A percentile compares a stretch with the other conserved stretches of the same genome.
Conservation (phyloP, 768 basidiomycete genomes). For the Pleurotus djamor region DNA sequence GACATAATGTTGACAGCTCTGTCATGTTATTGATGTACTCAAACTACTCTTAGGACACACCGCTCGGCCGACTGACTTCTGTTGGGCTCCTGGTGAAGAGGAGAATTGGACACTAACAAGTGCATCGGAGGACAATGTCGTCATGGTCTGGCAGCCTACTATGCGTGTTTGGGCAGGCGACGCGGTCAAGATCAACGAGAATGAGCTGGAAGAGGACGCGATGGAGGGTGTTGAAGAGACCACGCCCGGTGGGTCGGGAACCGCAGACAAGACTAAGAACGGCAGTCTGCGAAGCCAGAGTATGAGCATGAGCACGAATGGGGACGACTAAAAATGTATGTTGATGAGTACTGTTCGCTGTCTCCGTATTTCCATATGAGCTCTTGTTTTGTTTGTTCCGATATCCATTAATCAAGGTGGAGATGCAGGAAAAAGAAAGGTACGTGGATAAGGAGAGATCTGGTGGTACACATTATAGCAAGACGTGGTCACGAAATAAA, state of each 20-base stretch:
- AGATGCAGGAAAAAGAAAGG: too few species aligned
- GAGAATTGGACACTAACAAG: slow-evolving; percentile 87
- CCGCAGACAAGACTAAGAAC: slow-evolving; percentile 32
- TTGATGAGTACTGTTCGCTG: background rate
- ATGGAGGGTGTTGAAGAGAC: slow-evolving; percentile 73
- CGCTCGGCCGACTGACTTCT: slow-evolving; percentile 88
- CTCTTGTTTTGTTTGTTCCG: too few species aligned
- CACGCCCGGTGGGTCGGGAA: slow-evolving; percentile 20
- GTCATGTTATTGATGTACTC: background rate
- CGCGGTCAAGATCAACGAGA: slow-evolving; percentile 78
- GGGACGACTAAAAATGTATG: slow-evolving; percentile 40
- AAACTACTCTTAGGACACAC: slow-evolving; percentile 65
- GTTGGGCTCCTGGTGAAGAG: slow-evolving; percentile 84
- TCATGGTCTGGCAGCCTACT: slow-evolving; percentile 97
- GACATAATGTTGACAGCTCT: background rate
- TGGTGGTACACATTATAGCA: slow-evolving; percentile 6
- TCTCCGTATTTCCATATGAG: background rate
- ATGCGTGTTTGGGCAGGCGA: slow-evolving; percentile 94
- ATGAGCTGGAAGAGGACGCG: slow-evolving; percentile 77
- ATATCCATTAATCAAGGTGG: too few species aligned
- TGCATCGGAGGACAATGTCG: slow-evolving; percentile 95
- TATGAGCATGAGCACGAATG: slow-evolving; percentile 59
- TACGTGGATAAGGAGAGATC: background rate
- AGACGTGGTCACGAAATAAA: background rate
- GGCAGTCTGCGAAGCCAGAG: slow-evolving; percentile 53